Base-by-base conservation (phyloP, 129 eudicot species). In the Centrapalus pauciflorus region DNA sequence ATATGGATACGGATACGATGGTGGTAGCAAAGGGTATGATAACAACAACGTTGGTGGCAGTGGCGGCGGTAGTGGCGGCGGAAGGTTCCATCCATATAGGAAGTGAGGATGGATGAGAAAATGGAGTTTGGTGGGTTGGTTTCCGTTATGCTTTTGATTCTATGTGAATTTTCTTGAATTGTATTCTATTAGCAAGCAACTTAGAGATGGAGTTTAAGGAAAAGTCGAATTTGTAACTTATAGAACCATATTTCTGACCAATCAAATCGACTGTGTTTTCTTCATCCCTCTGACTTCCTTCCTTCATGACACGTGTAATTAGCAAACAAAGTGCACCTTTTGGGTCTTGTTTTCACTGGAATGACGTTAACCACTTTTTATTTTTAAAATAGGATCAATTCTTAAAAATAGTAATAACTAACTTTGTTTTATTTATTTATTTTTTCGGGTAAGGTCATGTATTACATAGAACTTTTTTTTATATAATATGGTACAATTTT, bases 61-160 rank as follows among this genome's bases (percentile, higher is more conserved):
- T 6, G 20, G 67, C 1, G 33, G 75, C 3, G 52, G 74, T 14
- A 62, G 67, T 61, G 73, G 79, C 2, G 50, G 79, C 26, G 95
- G 90, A 56, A 81, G 97, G 80, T 90, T 81, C 61, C 97, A 86
- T 75, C 97, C 97, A 0, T 90, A 90, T 59, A 66, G 88, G 52
- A 86, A 90, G 76, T 90, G 80, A 84, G 64, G 66, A 8, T 73
- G 66, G 65, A 74, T 55, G 78, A 50, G 45, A 66, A 75, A 62
- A 19, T 79, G 64, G 76, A 55, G 49, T 66, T 63, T 56, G 58
- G n/a, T n/a, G n/a, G n/a, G n/a, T n/a, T 20, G 49, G 74, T 66
- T 79, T 61, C 19, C 32, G 62, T 20, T 57, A 62, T 37, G 67
- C 33, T 1, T 34, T 66, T 66, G 24, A 38, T 59, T 61, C n/a